Conservation (phyloP, 345 rosid species). For the Syzygium oleosum region DNA sequence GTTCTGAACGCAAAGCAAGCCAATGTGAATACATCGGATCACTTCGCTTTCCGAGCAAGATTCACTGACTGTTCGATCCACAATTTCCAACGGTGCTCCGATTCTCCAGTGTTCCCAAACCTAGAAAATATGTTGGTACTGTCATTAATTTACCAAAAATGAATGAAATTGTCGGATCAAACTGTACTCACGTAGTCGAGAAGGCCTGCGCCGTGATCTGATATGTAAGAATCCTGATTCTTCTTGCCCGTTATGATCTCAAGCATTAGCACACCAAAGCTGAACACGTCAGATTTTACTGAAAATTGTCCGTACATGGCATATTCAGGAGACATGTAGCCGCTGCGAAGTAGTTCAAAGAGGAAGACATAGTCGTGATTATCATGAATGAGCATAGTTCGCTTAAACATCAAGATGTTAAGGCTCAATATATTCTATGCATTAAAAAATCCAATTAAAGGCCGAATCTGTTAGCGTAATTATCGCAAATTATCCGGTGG, state of each 20-base stretch:
- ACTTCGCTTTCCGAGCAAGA: not conserved
- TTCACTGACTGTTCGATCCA: not conserved
- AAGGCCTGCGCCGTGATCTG: not conserved
- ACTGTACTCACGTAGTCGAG: not conserved
- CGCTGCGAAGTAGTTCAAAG: not conserved
- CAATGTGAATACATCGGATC: not conserved
- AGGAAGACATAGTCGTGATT: not conserved
- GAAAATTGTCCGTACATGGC: not conserved
- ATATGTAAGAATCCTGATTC: not conserved
- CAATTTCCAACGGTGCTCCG: not conserved
- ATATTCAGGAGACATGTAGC: constrained; percentile 1
- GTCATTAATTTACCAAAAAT: not conserved
- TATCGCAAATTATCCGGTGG: not conserved
- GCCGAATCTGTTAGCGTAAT: not conserved
- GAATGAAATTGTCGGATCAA: not conserved
- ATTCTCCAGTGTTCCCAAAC: not conserved
- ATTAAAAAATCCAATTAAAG: not conserved
- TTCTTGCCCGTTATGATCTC: not conserved
- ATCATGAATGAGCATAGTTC: not conserved
- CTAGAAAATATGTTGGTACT: not conserved
- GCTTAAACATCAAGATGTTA: not conserved
- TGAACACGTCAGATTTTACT: not conserved
- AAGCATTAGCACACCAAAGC: not conserved
- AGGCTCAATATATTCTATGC: not conserved
- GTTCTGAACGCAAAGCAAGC: constrained; percentile 7